Evolutionary conservation across 2,329 filamentous ascomycete genomes (phyloP), one percentile per base, ranked within the genome.

Genomic region (Bipolaris bicolor): DNA sequence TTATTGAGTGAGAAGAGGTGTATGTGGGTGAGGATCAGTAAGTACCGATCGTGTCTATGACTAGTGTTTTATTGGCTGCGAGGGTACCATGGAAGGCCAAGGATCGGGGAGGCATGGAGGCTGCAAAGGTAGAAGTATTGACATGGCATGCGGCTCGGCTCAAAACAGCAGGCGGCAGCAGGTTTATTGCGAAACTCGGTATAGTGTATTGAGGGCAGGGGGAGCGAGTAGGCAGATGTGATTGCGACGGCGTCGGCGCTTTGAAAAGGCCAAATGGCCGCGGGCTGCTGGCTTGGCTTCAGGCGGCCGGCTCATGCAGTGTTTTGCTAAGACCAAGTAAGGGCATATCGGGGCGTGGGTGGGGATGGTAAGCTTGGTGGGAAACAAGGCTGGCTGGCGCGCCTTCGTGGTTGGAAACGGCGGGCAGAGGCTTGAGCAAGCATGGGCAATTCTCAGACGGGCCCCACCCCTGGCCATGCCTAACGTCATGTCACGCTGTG

Each of bases 401-500:
- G 2, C 10, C 16, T 47, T 53, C 53, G 55, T 39, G 44, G 44
- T 37, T 53, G 49, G 50, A 57, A 53, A 57, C 44, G 22, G 36
- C 3, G 15, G 43, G 26, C 26, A 29, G 26, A 29, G 26, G 26
- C 26, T 29, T 29, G 26, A 29, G 26, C 26, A 7, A 22, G 44
- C 22, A 40, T 40, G 50, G 34, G n/a, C 33, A 16, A 18, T 37
- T 52, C 40, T 55, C 52, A 55, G 50, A 47, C 51, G 18, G 29
- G 46, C 43, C 53, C 34, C 45, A 49, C 46, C 39, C 39, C 39
- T 26, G 34, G 43, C 18, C 36, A 49, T 29, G 26, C 26, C 26
- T 29, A 29, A 59, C 57, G 59, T 61, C 59, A 61, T 61, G 43
- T 16, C 15, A 41, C 43, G 41, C 36, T 40, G 56, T 48, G 52